These are phyloP conservation scores for Tylopilus cervinicoccineus DNA, from an alignment of 768 basidiomycete genomes.

Conservation along the genomic window DNA sequence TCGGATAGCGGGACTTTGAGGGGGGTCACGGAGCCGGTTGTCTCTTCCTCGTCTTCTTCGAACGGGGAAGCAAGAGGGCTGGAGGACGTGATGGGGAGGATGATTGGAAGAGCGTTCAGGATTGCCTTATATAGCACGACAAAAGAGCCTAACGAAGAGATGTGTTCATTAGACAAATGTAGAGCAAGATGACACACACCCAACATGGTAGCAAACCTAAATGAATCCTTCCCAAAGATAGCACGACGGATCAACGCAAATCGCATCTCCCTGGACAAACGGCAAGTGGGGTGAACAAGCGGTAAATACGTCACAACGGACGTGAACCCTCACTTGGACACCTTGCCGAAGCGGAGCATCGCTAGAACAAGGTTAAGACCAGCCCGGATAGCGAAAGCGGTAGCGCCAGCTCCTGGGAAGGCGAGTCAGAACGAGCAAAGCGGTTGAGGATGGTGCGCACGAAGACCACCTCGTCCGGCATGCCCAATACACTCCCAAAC, in stretches of 20 bases:
- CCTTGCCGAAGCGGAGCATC: slow-evolving; percentile 63
- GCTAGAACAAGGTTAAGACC: slow-evolving; percentile 79
- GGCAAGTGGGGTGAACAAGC: not conserved
- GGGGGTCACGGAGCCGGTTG: slow-evolving; percentile 4
- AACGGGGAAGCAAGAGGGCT: slow-evolving; percentile 24
- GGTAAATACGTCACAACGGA: not conserved
- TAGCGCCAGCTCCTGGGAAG: slow-evolving; percentile 64
- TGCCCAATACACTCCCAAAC: slow-evolving; percentile 67
- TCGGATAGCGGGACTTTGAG: slow-evolving; percentile 19
- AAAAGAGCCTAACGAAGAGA: slow-evolving; percentile 54
- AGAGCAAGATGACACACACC: slow-evolving; percentile 38
- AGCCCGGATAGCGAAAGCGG: slow-evolving; percentile 81
- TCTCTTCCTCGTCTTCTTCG: slow-evolving; percentile 30
- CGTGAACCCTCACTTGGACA: slow-evolving; percentile 51
- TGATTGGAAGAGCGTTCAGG: slow-evolving; percentile 71
- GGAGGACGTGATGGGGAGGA: slow-evolving; percentile 45
- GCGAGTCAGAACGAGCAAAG: not conserved
- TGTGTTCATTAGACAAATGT: not conserved
- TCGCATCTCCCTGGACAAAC: slow-evolving; percentile 51
- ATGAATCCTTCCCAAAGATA: slow-evolving; percentile 77
- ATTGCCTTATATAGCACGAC: slow-evolving; percentile 75
- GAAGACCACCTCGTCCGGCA: slow-evolving; percentile 63
- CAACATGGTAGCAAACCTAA: slow-evolving; percentile 85
- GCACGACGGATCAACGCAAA: slow-evolving; percentile 72
- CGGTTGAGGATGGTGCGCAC: slow-evolving; percentile 42